These are phyloP conservation scores for barley (Hordeum vulgare) DNA, from an alignment of 176 grass and related monocot genomes.

Conservation along the genomic window MorexV3_pseudomolecules_assembly NC_058523.1:91549903-91550402, in stretches of 20 bases:
- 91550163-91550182: constrained; percentile 53
- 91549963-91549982: constrained; percentile 42
- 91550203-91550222: constrained; percentile 51
- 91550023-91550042: constrained; percentile 49
- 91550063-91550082: constrained; percentile 41
- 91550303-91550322: constrained; percentile 46
- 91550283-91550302: constrained; percentile 58
- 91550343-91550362: constrained; percentile 48
- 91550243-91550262: constrained; percentile 51
- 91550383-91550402: constrained; percentile 46
- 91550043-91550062: constrained; percentile 57
- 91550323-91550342: constrained; percentile 45
- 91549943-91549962: constrained; percentile 45
- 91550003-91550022: constrained; percentile 48
- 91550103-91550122: constrained; percentile 51
- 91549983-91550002: constrained; percentile 60
- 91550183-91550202: constrained; percentile 60
- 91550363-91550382: constrained; percentile 46
- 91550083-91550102: constrained; percentile 36
- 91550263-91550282: constrained; percentile 51
- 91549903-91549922: constrained; percentile 35
- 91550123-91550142: constrained; percentile 42
- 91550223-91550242: constrained; percentile 41
- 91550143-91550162: constrained; percentile 57
- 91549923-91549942: constrained; percentile 51